Evolutionary conservation across 805 yeast genomes (phyloP), one percentile per base, ranked within the genome.

Genomic region (Zygosaccharomyces bisporus): DNA sequence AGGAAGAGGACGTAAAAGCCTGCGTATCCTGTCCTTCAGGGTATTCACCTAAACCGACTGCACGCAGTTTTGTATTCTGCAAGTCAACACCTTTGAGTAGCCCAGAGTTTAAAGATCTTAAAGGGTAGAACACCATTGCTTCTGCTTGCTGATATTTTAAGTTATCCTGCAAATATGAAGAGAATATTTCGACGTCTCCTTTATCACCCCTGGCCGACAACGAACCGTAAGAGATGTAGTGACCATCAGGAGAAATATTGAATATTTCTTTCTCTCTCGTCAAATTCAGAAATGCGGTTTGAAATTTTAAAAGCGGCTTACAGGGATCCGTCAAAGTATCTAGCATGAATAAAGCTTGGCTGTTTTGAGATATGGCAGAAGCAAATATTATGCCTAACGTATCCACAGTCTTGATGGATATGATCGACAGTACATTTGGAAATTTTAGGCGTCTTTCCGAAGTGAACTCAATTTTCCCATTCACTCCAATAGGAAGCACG

Each of bases 161-260:
- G 39, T 54, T 54, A 36, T 51, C 54, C 12, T 24, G 40, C 18
- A 42, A 29, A 8, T 24, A 18, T 4, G 53, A 38, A 4, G 56
- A 52, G 35, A 57, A 59, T 7, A 57, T 33, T 33, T 58, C 61
- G 38, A 58, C 52, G 21, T 50, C 56, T 12, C 54, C 55, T 9
- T 33, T 37, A 8, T 47, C 47, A 20, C 33, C 39, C 12, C 43
- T 38, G 2, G 40, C 39, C 6, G 33, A 31, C 2, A 36, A 18
- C 4, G 51, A 49, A 6, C 66, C 66, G 45, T 61, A 61, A 12
- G 54, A 30, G 3, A 61, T 19, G 33, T 43, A 54, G 2, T 51
- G 41, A 1, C 56, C 60, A 44, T 58, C 53, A 3, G 39, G 12
- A 1, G 58, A 44, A 1, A 52, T 39, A 4, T 44, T 31, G 18